Base-by-base conservation (phyloP, 352 stramenopile species). In the Peronospora farinosa region DNA sequence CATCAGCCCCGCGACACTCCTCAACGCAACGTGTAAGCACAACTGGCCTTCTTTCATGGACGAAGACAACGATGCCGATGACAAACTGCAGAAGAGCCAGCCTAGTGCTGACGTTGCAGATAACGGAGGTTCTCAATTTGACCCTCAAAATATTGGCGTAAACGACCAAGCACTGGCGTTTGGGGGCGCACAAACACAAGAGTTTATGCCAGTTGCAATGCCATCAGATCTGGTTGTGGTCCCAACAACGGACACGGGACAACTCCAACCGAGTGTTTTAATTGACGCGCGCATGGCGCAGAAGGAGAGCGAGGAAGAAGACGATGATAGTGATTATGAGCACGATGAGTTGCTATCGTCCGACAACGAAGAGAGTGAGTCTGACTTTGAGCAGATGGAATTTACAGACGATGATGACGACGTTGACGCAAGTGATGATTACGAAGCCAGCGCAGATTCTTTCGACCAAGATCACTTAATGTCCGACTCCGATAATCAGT, bases 271-370 rank as follows among this genome's bases (percentile, higher is more conserved):
- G 16, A 41, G 12, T 8, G 39, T 36, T 47, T 15, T 40, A 11
- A 50, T 62, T 36, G 39, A 57, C 3, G 55, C 44, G 7, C 16
- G 41, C 17, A 49, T 32, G 47, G 23, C 15, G 10, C 53, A 28
- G 32, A 65, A 43, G 33, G 61, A 78, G 8, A 62, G 60, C 9
- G 61, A 72, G 1, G 67, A 78, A 16, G 67, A 78, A 15, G 70
- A 85, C 7, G 78, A 89, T 43, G 83, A 93, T 17, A 91, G 78
- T 49, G 83, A 93, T 25, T 93, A 87, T 54, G 83, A 93, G 48
- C 76, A 79, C 19, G 83, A 93, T 35, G 83, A 91, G 45, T 58
- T 93, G 21, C 47, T 90, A 10, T 86, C 77, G 7, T 91, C 83
- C 0, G 77, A 85, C 7, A 69, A 62, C 11, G 79, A 84, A 15